phyloP scores from a whole-genome alignment of 192 early-diverging fungal genomes.

The Coemansia sp. region DNA sequence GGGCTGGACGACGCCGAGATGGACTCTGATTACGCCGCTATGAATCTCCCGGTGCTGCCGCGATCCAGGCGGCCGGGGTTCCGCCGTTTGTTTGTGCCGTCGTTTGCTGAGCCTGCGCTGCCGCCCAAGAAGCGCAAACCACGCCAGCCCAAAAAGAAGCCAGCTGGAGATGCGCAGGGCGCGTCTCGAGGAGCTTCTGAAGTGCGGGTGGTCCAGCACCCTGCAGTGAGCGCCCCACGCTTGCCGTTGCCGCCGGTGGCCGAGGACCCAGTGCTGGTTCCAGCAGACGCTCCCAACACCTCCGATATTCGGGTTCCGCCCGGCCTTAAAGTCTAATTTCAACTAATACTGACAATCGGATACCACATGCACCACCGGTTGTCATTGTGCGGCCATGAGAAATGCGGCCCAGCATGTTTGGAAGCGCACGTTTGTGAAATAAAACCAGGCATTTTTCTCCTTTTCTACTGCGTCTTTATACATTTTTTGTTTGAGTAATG shows the following conservation, averaged over 20 bases:
- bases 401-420: no score
- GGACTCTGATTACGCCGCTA: slow-evolving; percentile 45
- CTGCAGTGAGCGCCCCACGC: no score
- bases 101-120: slow-evolving; percentile 16
- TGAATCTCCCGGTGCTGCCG: slow-evolving; percentile 44
- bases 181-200: no score
- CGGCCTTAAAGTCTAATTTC: background rate
- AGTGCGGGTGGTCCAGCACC: no score
- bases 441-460: background rate
- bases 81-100: slow-evolving; percentile 40
- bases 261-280: no score
- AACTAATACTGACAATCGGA: slow-evolving; percentile 5
- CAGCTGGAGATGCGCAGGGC: background rate
- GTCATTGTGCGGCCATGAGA: no score
- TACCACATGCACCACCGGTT: background rate
- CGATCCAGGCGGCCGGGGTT: slow-evolving; percentile 26
- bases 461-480: background rate
- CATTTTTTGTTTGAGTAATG: background rate
- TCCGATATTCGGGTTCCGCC: no score
- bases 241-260: no score
- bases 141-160: slow-evolving; percentile 44
- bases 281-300: no score
- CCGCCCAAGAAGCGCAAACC: slow-evolving; percentile 42
- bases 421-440: no score
- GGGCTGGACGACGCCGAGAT: slow-evolving; percentile 43